These are phyloP conservation scores for Waltiozyma sp. DNA, from an alignment of 1,139 yeast species.

Conservation along the genomic window DNA sequence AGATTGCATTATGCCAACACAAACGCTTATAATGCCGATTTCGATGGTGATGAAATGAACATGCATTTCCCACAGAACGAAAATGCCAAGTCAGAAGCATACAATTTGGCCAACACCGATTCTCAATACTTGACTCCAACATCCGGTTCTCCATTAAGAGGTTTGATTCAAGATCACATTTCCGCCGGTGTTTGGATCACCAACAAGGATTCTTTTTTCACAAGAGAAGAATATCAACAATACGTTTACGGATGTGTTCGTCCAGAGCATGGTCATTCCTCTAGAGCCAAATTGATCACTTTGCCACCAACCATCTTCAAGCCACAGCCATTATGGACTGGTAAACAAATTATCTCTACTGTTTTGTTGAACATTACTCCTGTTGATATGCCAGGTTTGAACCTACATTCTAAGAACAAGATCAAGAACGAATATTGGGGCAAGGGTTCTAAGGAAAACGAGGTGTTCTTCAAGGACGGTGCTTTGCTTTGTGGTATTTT, in stretches of 20 bases:
- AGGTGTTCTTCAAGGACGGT: conserved; percentile 79
- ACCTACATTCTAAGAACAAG: conserved; percentile 73
- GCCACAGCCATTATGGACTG: conserved; percentile 95
- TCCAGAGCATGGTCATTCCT: conserved; percentile 97
- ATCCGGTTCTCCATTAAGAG: conserved; percentile 98
- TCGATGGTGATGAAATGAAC: conserved; percentile 99
- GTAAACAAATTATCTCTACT: conserved; percentile 94
- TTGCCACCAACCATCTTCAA: conserved; percentile 84
- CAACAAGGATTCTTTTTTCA: conserved; percentile 80
- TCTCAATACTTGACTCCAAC: conserved; percentile 98
- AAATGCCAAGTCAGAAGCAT: conserved; percentile 92
- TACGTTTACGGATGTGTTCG: conserved; percentile 87
- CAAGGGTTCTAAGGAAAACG: conserved; percentile 67
- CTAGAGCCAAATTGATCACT: conserved; percentile 58
- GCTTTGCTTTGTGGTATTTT: conserved; percentile 83
- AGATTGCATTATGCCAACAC: conserved; percentile 94
- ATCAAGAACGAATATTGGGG: conserved; percentile 96
- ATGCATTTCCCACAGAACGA: conserved; percentile 98
- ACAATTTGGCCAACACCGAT: conserved; percentile 93
- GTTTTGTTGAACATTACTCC: conserved; percentile 81
- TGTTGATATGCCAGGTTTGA: conserved; percentile 78
- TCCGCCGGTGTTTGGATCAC: conserved; percentile 99
- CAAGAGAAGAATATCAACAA: conserved; percentile 88
- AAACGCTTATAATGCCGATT: conserved; percentile 99
- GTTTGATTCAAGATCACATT: conserved; percentile 98